Base-by-base conservation (phyloP, 352 stramenopile species). In the Phytophthora podocarpi region DNA sequence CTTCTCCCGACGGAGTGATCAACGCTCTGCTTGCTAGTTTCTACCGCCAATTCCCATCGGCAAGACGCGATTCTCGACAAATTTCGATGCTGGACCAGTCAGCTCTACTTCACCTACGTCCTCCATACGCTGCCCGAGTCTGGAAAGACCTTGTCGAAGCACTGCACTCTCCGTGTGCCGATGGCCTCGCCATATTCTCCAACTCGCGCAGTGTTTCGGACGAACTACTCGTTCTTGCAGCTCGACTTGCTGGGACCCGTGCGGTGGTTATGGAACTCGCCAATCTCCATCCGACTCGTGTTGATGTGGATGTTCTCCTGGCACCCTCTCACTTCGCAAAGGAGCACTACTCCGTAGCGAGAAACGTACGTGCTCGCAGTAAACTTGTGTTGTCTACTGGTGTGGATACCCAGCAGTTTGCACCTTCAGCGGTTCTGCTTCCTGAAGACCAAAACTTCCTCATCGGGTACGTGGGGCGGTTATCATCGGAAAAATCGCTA, bases 321-420 rank as follows among this genome's bases (percentile, higher is more conserved):
- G 71, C 72, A n/a, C 80, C 77, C 1, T 89, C 80, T 3, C 77
- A 78, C 24, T 89, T 79, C 37, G 70, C 80, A 3, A 61, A 69
- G 10, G 21, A 71, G 0, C 80, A 89, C 28, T 81, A 76, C 20
- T 85, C 70, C 1, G 65, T 87, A 9, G 20, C 34, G 9, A 55
- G 20, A 11, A 71, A 50, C 21, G 62, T 83, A 7, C 55, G 2
- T 0, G 62, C 67, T 37, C 54, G 30, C 4, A 45, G 59, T 21
- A 64, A 45, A 32, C 56, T 78, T 34, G 75, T 82, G 13, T 24
- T 84, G n/a, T 74, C 48, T 16, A 82, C 77, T 5, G 80, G 77
- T 5, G 50, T 89, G 34, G 51, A 83, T 28, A 76, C 50, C 1
- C 24, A 59, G 15, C 2, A 65, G n/a, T 87, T 89, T 39, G 36